Evolutionary conservation across 78 protist species (phyloP).

Genomic region (Blattamonas nauphoetae): DNA sequence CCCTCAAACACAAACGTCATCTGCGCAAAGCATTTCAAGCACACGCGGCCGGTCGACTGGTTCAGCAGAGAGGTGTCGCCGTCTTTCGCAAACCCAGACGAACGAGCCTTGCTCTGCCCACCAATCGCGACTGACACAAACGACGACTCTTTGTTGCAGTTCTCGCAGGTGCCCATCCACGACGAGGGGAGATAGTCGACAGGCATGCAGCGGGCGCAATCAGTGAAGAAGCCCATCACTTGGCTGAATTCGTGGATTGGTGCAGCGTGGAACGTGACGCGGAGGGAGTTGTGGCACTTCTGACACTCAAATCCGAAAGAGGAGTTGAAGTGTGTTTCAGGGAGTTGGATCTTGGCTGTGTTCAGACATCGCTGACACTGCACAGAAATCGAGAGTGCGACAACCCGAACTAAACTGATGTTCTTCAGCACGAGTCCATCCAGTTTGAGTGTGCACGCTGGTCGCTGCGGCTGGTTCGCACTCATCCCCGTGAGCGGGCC

Average conservation of each 20-base stretch:
- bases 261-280: background rate
- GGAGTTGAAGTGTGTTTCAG: background rate
- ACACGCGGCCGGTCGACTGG: background rate
- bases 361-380: background rate
- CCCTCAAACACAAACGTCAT: background rate
- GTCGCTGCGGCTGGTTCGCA: too few species aligned
- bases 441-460: background rate
- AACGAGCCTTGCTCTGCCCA: background rate
- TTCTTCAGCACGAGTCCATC: background rate
- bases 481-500: too few species aligned
- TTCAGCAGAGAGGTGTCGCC: too few species aligned
- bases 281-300: background rate
- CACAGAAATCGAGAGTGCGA: background rate
- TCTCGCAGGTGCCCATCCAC: background rate
- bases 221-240: background rate
- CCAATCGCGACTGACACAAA: background rate
- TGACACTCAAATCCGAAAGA: background rate
- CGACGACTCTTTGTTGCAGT: background rate
- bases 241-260: background rate
- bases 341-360: background rate
- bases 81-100: background rate
- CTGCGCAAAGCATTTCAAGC: background rate
- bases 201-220: background rate
- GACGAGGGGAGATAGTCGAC: background rate
- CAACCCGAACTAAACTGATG: background rate